Evolutionary conservation across 2,329 filamentous ascomycete genomes (phyloP), one percentile per base, ranked within the genome.

Genomic region (Diaporthe amygdali): DNA sequence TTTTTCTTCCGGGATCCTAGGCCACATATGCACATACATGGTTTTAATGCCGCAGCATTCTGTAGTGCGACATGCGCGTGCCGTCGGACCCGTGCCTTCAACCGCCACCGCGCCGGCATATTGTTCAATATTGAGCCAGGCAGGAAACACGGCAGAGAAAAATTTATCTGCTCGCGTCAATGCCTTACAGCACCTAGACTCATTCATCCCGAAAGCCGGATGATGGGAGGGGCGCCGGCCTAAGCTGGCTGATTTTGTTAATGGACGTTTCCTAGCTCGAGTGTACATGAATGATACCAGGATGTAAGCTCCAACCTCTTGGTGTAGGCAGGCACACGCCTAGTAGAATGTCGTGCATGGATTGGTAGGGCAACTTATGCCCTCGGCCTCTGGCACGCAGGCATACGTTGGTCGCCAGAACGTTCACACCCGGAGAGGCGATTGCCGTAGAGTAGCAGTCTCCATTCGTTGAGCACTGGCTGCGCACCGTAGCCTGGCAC

Each of bases 61-160:
- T 37, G 44, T 64, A 30, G 59, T 64, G 59, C 41, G 59, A 64
- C 59, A 64, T 37, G 30, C 59, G 41, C 59, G 59, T 64, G 59
- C 59, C 59, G 59, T 49, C 44, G 59, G 59, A 64, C 20, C 44
- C 44, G 59, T 63, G 59, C 59, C 41, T 32, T 47, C 12, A 41
- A 34, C 59, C 59, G 27, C 59, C 59, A 47, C 41, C 59, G 27
- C 20, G 59, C 41, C 44, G 59, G 59, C 59, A 64, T 49, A 14
- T 39, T 32, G 20, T 63, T 46, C 56, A 47, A 22, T 47, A 47
- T 63, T 20, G 27, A 47, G 27, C 39, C 7, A n/a, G 20, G 20
- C 6, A 22, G 44, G 41, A 47, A 25, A 47, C 59, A 49, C 44
- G n/a, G 41, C 30, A 39, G 10, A 39, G 6, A 25, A 63, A 56